Evolutionary conservation across 306 rosid genomes (phyloP), one percentile per base, ranked within the genome.

Genomic region (Castanospermum australe): DNA sequence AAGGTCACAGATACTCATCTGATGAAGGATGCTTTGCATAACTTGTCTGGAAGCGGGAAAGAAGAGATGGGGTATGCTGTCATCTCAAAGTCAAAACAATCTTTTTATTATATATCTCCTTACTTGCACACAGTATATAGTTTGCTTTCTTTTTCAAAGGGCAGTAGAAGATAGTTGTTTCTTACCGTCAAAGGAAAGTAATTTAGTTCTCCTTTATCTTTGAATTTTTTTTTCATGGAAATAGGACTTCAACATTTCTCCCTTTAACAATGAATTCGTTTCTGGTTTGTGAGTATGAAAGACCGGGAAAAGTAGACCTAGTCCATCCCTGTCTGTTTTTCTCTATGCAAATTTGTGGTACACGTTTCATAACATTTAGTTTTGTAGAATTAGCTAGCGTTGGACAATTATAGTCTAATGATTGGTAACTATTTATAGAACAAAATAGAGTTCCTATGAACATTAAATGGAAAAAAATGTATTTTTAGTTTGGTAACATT

Each of bases 11-110:
- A 81, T 68, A 59, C 73, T 38, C 78, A 14, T 62, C 89, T 60
- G 87, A 86, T 68, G 90, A 85, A 70, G 82, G 85, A 47, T 20
- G 76, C 74, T 77, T 62, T 45, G 44, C 86, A 63, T 72, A 94
- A 35, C 66, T 76, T 25, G 78, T 67, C 15, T 83, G 88, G 86
- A 85, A 86, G 79, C 75, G 50, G 17, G 89, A 88, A 74, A 85
- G 80, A 79, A 86, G 82, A 80, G 87, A 65, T 50, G 85, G 76
- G 51, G 78, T 52, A 50, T 75, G 50, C 75, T 76, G 15, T 75
- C 79, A 87, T 38, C 48, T 72, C 81, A 84, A 82, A 89, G 73
- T 44, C 81, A 88, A 85, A 89, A 80, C 74, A 68, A 38, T 78
- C 76, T 57, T 65, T 67, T n/a, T n/a, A n/a, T n/a, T 33, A 55